These are phyloP conservation scores for Diplocarpon rosae DNA, from an alignment of 2,329 filamentous ascomycete species.

Conservation along the genomic window DNA sequence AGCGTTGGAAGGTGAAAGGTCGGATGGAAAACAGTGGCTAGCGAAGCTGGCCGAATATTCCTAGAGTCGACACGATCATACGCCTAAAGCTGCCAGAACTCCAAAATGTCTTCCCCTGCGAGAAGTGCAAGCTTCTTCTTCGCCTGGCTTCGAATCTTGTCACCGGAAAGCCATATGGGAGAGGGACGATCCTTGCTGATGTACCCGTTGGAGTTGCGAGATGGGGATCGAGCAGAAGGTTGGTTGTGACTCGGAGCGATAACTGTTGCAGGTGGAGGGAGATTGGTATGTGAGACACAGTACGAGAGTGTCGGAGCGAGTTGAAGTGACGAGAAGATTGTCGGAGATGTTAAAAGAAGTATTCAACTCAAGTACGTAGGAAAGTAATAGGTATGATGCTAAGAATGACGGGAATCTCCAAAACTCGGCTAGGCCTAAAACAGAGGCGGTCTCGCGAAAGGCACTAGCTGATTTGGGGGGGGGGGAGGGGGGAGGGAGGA, in stretches of 20 bases:
- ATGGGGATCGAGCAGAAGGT: constrained; percentile 1
- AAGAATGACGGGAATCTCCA: constrained; percentile 5
- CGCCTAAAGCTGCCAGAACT: constrained; percentile 15
- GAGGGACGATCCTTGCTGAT: constrained; percentile 10
- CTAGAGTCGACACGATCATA: constrained; percentile 1
- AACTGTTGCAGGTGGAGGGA: background rate
- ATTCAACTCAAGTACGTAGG: background rate
- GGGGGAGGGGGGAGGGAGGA: too few relatives aligned
- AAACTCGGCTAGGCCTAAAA: constrained; percentile 8
- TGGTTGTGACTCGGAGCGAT: background rate
- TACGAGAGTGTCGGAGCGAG: too few relatives aligned
- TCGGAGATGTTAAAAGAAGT: too few relatives aligned
- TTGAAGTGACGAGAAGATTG: too few relatives aligned
- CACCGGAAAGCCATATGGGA: constrained; percentile 21
- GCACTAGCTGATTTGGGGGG: constrained; percentile 6
- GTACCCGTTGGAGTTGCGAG: constrained; percentile 11
- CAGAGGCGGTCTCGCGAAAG: constrained; percentile 5
- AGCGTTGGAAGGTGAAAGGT: background rate
- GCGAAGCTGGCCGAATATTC: too few relatives aligned
- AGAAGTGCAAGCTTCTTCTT: constrained; percentile 11
- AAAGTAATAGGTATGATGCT: constrained; percentile 2
- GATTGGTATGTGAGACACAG: too few relatives aligned
- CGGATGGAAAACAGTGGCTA: background rate
- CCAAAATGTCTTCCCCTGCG: constrained; percentile 5
- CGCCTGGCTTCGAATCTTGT: constrained; percentile 10